Conservation (phyloP, 805 yeast species). For the Candida alai region DNA sequence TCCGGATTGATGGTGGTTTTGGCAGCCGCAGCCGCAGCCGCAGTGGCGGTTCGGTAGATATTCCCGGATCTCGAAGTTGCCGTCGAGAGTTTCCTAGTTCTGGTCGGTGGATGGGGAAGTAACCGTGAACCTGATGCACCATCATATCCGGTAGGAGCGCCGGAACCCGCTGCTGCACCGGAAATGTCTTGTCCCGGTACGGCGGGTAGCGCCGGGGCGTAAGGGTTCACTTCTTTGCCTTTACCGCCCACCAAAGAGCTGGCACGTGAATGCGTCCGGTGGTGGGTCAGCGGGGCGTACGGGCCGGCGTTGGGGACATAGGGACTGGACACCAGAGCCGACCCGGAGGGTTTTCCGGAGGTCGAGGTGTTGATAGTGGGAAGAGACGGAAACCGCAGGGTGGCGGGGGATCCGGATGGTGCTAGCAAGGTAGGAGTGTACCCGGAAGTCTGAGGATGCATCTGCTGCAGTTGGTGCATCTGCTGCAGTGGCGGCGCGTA, state of each 20-base stretch:
- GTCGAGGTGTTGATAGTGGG: constrained; percentile 21
- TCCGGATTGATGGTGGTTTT: constrained; percentile 46
- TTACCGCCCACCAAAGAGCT: constrained; percentile 38
- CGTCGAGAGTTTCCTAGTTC: constrained; percentile 24
- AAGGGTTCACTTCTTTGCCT: constrained; percentile 39
- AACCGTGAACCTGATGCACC: constrained; percentile 4
- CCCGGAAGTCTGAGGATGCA: constrained; percentile 9
- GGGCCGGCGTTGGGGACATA: constrained; percentile 44
- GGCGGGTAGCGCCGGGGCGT: constrained; percentile 30
- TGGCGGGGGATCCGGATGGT: constrained; percentile 6
- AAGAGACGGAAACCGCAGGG: constrained; percentile 7
- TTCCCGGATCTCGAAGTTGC: constrained; percentile 12
- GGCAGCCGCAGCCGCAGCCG: constrained; percentile 16
- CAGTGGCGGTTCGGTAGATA: constrained; percentile 12
- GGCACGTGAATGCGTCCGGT: constrained; percentile 36
- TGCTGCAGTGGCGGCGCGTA: constrained; percentile 15
- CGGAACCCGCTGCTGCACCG: constrained; percentile 2
- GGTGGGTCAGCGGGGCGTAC: constrained; percentile 36
- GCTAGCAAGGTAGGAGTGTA: constrained; percentile 3
- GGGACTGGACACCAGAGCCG: constrained; percentile 34
- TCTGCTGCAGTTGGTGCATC: constrained; percentile 7
- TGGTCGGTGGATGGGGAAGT: constrained; percentile 14
- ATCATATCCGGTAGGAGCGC: constrained; percentile 4
- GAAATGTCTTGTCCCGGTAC: constrained; percentile 1
- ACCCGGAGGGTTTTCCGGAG: too few relatives aligned